phyloP scores from a whole-genome alignment of 1,284 basidiomycete species.

The Termitomyces sp. region DNA sequence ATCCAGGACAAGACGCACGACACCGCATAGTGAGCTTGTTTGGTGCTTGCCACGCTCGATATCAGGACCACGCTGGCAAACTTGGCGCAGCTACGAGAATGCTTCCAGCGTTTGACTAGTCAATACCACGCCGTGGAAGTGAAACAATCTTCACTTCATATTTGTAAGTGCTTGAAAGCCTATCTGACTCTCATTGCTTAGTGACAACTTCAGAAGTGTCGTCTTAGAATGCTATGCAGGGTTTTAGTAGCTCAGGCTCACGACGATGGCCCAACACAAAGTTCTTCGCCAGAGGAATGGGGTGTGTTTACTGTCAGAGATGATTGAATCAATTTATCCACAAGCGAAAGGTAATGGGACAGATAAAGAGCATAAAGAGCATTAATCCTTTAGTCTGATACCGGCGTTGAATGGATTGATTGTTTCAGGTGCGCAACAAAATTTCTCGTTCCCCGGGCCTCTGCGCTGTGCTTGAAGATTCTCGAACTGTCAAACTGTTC shows the following conservation, averaged over 20 bases:
- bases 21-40: background rate
- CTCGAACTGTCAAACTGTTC: background rate
- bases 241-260: background rate
- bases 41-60: background rate
- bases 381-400: background rate
- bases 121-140: background rate
- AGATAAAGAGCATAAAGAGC: background rate
- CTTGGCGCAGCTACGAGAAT: background rate
- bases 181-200: background rate
- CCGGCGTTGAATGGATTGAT: background rate
- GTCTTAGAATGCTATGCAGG: background rate
- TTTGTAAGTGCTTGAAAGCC: background rate
- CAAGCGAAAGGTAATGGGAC: background rate
- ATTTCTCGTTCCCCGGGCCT: background rate
- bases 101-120: background rate
- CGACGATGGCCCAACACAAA: background rate
- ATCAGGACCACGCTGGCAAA: background rate
- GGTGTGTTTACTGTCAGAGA: too few species aligned
- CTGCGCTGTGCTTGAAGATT: background rate
- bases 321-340: background rate
- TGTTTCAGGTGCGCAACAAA: background rate
- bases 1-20: background rate
- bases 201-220: background rate
- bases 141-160: background rate
- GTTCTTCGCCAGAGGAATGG: background rate